These are phyloP conservation scores for Wickerhamomyces subpelliculosus DNA, from an alignment of 805 yeast genomes.

Conservation along the genomic window DNA sequence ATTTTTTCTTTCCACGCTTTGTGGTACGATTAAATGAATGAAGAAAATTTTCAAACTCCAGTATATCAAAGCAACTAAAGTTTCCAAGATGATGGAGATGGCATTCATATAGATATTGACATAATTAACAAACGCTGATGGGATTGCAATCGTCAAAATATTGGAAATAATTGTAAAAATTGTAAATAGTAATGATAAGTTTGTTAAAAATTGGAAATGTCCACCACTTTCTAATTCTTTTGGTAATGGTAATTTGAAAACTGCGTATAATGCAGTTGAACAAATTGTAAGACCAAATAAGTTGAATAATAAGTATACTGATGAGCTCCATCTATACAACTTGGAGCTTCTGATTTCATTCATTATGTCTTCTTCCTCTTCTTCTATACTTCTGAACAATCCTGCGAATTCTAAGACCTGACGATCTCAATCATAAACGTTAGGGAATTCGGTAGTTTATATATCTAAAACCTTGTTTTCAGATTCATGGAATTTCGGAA, in stretches of 20 bases:
- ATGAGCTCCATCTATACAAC: neutral
- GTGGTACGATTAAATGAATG: slow-evolving; percentile 38
- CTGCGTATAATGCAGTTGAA: neutral
- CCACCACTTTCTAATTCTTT: slow-evolving; percentile 48
- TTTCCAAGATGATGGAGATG: slow-evolving; percentile 49
- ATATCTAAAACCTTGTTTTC: no score
- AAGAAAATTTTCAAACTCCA: slow-evolving; percentile 61
- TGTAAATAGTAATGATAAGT: slow-evolving; percentile 47
- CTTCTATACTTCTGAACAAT: no score
- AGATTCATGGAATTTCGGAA: no score
- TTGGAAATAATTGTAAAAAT: slow-evolving; percentile 30
- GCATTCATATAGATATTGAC: slow-evolving; percentile 29
- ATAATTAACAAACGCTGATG: neutral
- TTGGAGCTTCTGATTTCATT: no score
- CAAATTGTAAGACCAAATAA: neutral
- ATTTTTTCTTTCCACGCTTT: slow-evolving; percentile 16
- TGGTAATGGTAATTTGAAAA: slow-evolving; percentile 33
- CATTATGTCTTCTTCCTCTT: no score
- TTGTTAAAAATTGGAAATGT: slow-evolving; percentile 66
- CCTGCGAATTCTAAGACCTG: no score
- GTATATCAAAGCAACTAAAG: slow-evolving; percentile 55
- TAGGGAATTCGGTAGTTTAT: no score
- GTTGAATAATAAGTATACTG: slow-evolving; percentile 1
- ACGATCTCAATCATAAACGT: no score
- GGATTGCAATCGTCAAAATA: slow-evolving; percentile 32